These are phyloP conservation scores for Lichtheimia ramosa DNA, from an alignment of 371 early-diverging fungal species.

Conservation along the genomic window DNA sequence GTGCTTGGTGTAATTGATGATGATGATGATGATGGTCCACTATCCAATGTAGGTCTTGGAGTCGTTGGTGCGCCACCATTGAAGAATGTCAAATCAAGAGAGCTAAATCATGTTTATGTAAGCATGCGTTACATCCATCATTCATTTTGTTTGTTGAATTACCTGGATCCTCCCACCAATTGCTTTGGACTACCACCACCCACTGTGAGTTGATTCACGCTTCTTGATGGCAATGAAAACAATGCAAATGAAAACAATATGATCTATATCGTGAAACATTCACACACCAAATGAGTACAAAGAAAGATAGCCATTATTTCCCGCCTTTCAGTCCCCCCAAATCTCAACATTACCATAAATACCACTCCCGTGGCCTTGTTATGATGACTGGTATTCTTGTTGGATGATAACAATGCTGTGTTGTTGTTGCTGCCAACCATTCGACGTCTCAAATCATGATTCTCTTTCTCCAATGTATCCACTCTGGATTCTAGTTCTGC, in stretches of 20 bases:
- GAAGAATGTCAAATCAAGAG: too few relatives aligned
- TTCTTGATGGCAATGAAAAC: conserved; percentile 56
- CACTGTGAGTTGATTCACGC: conserved; percentile 49
- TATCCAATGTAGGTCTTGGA: conserved; percentile 2
- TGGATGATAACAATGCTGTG: background rate
- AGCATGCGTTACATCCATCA: background rate
- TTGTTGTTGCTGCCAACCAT: background rate
- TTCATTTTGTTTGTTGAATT: background rate
- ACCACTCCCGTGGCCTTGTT: conserved; percentile 60
- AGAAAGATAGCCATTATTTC: background rate
- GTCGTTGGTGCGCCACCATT: too few relatives aligned
- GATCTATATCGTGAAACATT: conserved; percentile 32
- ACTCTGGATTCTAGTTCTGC: conserved; percentile 58
- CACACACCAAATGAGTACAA: conserved; percentile 11
- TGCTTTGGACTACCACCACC: conserved; percentile 36
- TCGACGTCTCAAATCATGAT: conserved; percentile 24
- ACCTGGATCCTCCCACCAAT: background rate
- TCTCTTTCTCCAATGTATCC: conserved; percentile 37
- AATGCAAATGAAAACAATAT: conserved; percentile 64
- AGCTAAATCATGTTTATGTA: background rate
- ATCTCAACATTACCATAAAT: conserved; percentile 59
- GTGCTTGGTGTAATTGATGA: conserved; percentile 16
- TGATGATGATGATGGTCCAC: conserved; percentile 1
- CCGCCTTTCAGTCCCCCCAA: background rate
- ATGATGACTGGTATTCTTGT: conserved; percentile 24